Evolutionary conservation across 768 basidiomycete genomes (phyloP).

Genomic region (Boletus coccyginus): DNA sequence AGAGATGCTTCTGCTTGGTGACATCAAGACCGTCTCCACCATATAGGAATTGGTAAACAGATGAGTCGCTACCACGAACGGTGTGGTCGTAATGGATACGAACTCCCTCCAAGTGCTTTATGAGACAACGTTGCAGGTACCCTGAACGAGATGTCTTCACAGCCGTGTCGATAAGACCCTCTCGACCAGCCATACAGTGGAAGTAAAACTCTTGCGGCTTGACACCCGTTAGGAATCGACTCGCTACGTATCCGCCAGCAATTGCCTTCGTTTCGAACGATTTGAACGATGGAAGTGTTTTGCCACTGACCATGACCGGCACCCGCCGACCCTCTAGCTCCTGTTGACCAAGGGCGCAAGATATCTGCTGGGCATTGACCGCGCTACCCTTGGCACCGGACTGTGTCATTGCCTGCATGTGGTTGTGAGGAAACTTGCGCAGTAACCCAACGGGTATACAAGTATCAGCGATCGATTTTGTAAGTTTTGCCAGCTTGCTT

Average conservation of each 20-base stretch:
- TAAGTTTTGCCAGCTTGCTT: conserved; percentile 79
- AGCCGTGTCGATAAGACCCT: conserved; percentile 98
- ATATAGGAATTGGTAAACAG: conserved; percentile 94
- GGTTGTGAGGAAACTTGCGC: conserved; percentile 94
- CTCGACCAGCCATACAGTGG: conserved; percentile 99
- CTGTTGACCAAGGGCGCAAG: conserved; percentile 96
- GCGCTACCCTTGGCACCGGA: conserved; percentile 98
- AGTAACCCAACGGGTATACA: conserved; percentile 85
- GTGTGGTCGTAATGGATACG: conserved; percentile 98
- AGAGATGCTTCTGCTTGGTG: conserved; percentile 93
- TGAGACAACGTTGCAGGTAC: conserved; percentile 95
- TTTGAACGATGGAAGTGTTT: conserved; percentile 95
- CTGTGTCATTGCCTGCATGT: conserved; percentile 99
- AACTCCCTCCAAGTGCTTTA: conserved; percentile 97
- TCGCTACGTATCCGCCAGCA: conserved; percentile 96
- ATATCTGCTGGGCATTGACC: conserved; percentile 97
- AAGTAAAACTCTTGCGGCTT: conserved; percentile 99
- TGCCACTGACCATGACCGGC: conserved; percentile 98
- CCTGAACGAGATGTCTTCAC: conserved; percentile 99
- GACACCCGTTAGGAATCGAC: conserved; percentile 97
- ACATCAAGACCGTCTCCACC: conserved; percentile 97
- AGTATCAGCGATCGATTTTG: conserved; percentile 84
- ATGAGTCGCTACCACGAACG: conserved; percentile 91
- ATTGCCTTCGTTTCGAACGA: conserved; percentile 98
- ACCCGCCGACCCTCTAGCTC: conserved; percentile 98